phyloP scores from a whole-genome alignment of 352 stramenopile species.

The Globisporangium ultimum region DNA sequence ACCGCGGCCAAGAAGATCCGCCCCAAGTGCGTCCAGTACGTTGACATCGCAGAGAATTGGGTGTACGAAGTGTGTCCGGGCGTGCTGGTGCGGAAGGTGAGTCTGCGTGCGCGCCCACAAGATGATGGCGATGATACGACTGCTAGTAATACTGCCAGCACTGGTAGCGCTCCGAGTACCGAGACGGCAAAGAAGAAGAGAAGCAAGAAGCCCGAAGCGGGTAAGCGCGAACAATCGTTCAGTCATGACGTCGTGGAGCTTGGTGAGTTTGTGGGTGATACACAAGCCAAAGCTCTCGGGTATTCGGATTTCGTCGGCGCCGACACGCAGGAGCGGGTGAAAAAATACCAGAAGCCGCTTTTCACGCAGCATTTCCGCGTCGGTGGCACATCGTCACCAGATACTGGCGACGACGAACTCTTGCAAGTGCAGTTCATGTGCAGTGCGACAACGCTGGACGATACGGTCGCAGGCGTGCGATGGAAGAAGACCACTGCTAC shows the following conservation, averaged over 20 bases:
- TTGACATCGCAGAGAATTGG: conserved; percentile 40
- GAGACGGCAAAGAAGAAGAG: conserved; percentile 5
- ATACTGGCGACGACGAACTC: conserved; percentile 11
- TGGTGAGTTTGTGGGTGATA: conserved; percentile 33
- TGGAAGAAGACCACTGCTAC: conserved; percentile 34
- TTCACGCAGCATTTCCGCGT: conserved; percentile 60
- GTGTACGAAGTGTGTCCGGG: conserved; percentile 70
- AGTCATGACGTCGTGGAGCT: conserved; percentile 37
- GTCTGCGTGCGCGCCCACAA: conserved; percentile 13
- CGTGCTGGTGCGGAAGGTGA: conserved; percentile 51
- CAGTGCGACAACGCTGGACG: conserved; percentile 36
- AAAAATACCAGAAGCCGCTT: conserved; percentile 34
- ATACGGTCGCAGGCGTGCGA: conserved; percentile 39
- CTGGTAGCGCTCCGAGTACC: conserved; percentile 8
- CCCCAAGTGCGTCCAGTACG: conserved; percentile 64
- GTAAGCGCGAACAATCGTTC: neutral
- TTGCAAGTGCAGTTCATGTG: conserved; percentile 77
- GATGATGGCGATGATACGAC: conserved; percentile 6
- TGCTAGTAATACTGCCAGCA: neutral
- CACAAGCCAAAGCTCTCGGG: conserved; percentile 17
- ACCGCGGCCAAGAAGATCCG: conserved; percentile 51
- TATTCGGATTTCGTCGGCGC: conserved; percentile 50
- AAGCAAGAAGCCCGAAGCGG: conserved; percentile 7
- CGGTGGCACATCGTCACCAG: neutral
- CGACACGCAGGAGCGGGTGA: conserved; percentile 42